phyloP scores from a whole-genome alignment of 2,329 filamentous ascomycete genomes.

The Colletotrichum orbiculare region DNA sequence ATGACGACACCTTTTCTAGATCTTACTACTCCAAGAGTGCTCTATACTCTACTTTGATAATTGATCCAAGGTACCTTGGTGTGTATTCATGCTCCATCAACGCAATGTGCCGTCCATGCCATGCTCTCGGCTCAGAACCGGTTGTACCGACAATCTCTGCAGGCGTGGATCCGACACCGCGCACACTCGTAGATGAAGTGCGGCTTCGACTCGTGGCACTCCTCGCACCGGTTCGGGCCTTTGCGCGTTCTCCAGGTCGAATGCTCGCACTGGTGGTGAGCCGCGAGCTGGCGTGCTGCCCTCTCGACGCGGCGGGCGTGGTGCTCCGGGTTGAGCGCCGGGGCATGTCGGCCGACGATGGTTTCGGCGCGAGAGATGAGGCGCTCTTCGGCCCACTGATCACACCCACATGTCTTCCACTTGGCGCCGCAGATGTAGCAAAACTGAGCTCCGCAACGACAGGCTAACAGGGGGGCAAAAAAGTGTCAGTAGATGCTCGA shows the following conservation, averaged over 20 bases:
- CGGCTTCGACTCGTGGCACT: slow-evolving; percentile 53
- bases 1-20: no score
- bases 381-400: slow-evolving; percentile 49
- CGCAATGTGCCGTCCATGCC: neutral
- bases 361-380: slow-evolving; percentile 46
- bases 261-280: slow-evolving; percentile 55
- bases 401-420: slow-evolving; percentile 55
- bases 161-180: slow-evolving; percentile 57
- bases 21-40: no score
- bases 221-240: slow-evolving; percentile 51
- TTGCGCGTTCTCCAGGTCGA: slow-evolving; percentile 47
- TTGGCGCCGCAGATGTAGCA: slow-evolving; percentile 58
- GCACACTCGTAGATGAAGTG: slow-evolving; percentile 59
- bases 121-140: slow-evolving; percentile 38
- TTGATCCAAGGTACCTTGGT: no score
- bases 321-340: rapidly evolving
- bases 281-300: slow-evolving; percentile 41
- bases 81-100: neutral
- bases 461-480: slow-evolving; percentile 47
- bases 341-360: slow-evolving; percentile 44
- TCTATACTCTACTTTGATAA: no score
- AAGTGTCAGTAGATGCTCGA: no score
- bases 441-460: slow-evolving; percentile 58
- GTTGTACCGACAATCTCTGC: slow-evolving; percentile 58
- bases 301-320: slow-evolving; percentile 38